phyloP scores from a whole-genome alignment of 805 yeast genomes.

The Lipomyces starkeyi region DNA sequence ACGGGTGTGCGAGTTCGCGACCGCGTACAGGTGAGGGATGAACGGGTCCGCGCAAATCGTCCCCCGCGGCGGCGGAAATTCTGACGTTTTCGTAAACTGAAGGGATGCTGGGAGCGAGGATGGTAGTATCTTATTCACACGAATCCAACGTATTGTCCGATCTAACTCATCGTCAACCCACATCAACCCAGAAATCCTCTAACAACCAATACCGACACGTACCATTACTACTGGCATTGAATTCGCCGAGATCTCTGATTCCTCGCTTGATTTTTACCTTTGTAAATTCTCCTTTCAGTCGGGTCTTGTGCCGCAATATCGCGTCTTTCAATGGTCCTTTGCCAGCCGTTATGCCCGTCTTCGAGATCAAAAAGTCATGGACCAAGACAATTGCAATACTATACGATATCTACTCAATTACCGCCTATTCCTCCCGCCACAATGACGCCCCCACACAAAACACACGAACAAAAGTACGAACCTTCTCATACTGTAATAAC shows the following conservation, averaged over 20 bases:
- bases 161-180: constrained; percentile 7
- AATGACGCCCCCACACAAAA: not conserved
- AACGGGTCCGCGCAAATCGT: constrained; percentile 72
- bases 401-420: constrained; percentile 58
- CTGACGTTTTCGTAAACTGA: constrained; percentile 23
- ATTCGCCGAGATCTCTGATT: constrained; percentile 55
- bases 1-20: constrained; percentile 67
- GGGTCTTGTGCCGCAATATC: constrained; percentile 74
- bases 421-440: constrained; percentile 38
- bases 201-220: not conserved
- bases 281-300: constrained; percentile 81
- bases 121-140: constrained; percentile 65
- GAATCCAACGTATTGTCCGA: constrained; percentile 53
- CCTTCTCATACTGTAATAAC: constrained; percentile 58
- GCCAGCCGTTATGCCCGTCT: constrained; percentile 84
- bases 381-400: constrained; percentile 67
- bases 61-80: constrained; percentile 51
- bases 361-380: constrained; percentile 79
- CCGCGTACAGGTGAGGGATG: constrained; percentile 79
- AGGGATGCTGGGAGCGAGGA: constrained; percentile 38
- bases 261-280: constrained; percentile 76
- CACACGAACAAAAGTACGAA: constrained; percentile 3
- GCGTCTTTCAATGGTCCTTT: constrained; percentile 86
- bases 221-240: constrained; percentile 20
- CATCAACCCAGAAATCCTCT: not conserved